Base-by-base conservation (phyloP, 2,329 filamentous ascomycete genomes). In the Ophiosphaerella herpotricha region DNA sequence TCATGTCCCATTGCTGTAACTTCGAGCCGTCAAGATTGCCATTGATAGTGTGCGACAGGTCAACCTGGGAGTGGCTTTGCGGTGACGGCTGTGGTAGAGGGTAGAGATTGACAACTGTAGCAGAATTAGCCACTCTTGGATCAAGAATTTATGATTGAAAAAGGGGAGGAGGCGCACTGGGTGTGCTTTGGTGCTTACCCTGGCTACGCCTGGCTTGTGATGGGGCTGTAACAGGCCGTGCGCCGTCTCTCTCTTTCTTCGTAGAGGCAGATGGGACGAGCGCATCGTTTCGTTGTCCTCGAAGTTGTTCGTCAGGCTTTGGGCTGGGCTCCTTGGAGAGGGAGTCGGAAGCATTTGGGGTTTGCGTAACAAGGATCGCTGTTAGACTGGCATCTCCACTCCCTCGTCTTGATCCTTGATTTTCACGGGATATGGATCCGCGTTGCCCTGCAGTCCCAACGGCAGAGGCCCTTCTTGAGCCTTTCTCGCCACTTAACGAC, bases 361-460 rank as follows among this genome's bases (percentile, higher is more conserved):
- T 66, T 35, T 73, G 67, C n/a, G 72, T 74, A 24, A 74, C 68
- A 16, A 74, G 55, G 43, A 74, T 73, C 2, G 71, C 69, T 16
- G 72, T 74, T 37, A 74, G 49, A 52, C 71, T 74, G n/a, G 72
- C 66, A 54, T 74, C 72, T 39, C 65, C 69, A 46, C 72, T 74
- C 8, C 67, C 71, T 52, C 72, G 63, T 46, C 72, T 63, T 9
- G 72, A 65, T 48, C 55, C 68, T 40, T 68, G 67, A 29, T 70
- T 70, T 45, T 74, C 69, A 9, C 57, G 58, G 18, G 66, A 67
- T n/a, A 52, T 40, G 9, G 58, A 40, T 33, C 55, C 48, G 26
- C 54, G 57, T 34, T 57, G 48, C 12, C 54, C 60, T 5, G 57
- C 48, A 14, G 66, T 14, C 8, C 61, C 64, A 34, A 59, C 59